phyloP scores from a whole-genome alignment of 257 asterid genomes.

The Asclepias syriaca region DNA sequence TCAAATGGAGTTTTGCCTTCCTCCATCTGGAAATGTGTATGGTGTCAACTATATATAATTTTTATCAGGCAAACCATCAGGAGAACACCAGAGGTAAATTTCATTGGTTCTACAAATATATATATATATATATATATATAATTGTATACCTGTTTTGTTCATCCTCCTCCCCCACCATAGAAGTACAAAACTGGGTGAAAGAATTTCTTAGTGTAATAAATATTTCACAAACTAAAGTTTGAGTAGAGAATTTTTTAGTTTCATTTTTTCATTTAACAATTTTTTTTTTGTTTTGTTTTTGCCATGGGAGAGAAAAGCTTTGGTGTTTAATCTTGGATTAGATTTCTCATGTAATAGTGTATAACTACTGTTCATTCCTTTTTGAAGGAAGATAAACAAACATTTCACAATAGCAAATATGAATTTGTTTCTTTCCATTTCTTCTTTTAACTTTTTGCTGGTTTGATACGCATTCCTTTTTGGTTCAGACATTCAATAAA shows the following conservation, averaged over 20 bases:
- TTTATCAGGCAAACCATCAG: constrained; percentile 29
- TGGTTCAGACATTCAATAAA: neutral
- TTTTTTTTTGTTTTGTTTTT: neutral
- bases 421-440: constrained; percentile 3
- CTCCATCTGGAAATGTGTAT: constrained; percentile 25
- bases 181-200: constrained; percentile 28
- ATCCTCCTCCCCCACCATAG: constrained; percentile 16
- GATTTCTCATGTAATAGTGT: constrained; percentile 30
- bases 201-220: constrained; percentile 31
- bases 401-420: neutral
- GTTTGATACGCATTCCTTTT: neutral
- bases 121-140: constrained; percentile 23
- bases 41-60: constrained; percentile 19
- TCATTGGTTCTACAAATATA: constrained; percentile 29
- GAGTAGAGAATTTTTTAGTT: constrained; percentile 29
- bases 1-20: constrained; percentile 27
- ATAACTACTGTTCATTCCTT: constrained; percentile 20
- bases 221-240: constrained; percentile 30
- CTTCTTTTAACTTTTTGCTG: no score
- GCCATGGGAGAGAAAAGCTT: constrained; percentile 12
- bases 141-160: constrained; percentile 16
- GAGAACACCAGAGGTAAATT: constrained; percentile 31
- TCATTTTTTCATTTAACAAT: constrained; percentile 2
- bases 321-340: constrained; percentile 15
- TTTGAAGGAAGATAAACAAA: constrained; percentile 14